A percentile compares a stretch with the other conserved stretches of the same genome.
phyloP scores from a whole-genome alignment of 176 grass and related monocot genomes.

The Ensete glaucum region DNA sequence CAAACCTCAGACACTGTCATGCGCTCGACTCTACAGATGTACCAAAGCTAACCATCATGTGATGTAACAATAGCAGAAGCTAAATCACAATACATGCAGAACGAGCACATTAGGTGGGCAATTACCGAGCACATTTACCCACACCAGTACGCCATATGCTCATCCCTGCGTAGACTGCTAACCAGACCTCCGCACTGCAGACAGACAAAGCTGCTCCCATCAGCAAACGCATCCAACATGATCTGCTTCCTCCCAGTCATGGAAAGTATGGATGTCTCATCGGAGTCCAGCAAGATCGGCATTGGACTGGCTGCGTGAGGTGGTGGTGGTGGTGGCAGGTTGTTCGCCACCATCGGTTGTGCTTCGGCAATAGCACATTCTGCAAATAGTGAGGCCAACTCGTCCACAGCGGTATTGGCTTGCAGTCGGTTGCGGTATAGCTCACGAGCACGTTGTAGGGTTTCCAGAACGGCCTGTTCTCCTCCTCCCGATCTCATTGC shows the following conservation, averaged over 20 bases:
- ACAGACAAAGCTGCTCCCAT: constrained; percentile 96
- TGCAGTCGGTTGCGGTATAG: constrained; percentile 55
- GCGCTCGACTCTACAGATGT: too few relatives aligned
- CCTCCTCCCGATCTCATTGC: constrained; percentile 82
- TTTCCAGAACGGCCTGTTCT: constrained; percentile 63
- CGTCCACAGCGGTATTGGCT: constrained; percentile 31
- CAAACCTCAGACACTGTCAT: too few relatives aligned
- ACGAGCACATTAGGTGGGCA: neutral
- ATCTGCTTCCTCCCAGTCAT: constrained; percentile 72
- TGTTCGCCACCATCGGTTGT: constrained; percentile 22
- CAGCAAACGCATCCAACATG: constrained; percentile 77
- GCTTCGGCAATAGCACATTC: constrained; percentile 87
- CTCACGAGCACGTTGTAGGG: constrained; percentile 67
- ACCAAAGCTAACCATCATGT: too few relatives aligned
- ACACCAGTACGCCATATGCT: constrained; percentile 86
- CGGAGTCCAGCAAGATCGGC: constrained; percentile 34
- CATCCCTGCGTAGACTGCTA: constrained; percentile 67
- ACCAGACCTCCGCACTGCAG: constrained; percentile 74
- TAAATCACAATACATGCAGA: neutral
- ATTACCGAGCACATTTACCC: neutral
- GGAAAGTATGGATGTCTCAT: constrained; percentile 60
- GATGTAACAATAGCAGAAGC: neutral
- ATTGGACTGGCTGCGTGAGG: constrained; percentile 33
- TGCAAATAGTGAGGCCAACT: constrained; percentile 77
- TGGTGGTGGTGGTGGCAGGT: neutral